Conservation (phyloP, 2,329 filamentous ascomycete genomes). For the Pyrenophora teres region DNA sequence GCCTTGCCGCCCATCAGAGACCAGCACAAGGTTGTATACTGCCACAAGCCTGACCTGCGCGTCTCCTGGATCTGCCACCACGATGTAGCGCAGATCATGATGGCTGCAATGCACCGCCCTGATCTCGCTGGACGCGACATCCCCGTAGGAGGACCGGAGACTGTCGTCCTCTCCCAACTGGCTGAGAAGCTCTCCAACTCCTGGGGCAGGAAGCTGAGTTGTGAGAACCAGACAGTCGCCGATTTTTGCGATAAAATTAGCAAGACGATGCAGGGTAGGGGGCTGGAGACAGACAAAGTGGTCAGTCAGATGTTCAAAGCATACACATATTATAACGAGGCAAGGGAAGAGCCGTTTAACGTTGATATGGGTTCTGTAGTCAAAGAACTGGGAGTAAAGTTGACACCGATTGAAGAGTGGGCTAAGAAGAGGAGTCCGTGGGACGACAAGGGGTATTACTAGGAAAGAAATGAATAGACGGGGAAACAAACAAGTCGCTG, state of each 20-base stretch:
- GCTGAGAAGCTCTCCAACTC: conserved; percentile 40
- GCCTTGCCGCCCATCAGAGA: conserved; percentile 45
- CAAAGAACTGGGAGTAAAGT: conserved; percentile 36
- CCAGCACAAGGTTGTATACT: conserved; percentile 46
- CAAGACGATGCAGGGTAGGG: conserved; percentile 42
- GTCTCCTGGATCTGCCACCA: conserved; percentile 51
- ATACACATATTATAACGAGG: conserved; percentile 50
- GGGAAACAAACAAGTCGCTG: no score
- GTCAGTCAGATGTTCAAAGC: conserved; percentile 50
- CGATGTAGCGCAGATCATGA: conserved; percentile 49
- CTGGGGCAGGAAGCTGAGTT: conserved; percentile 40
- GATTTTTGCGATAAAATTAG: conserved; percentile 37
- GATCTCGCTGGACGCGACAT: conserved; percentile 46
- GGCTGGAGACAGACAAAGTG: conserved; percentile 44
- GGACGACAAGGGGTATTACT: conserved; percentile 24
- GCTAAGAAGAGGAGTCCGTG: conserved; percentile 32
- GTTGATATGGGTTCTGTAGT: conserved; percentile 46
- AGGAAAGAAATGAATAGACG: neutral
- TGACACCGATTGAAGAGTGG: conserved; percentile 48
- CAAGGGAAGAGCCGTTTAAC: conserved; percentile 46
- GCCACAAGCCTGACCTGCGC: conserved; percentile 46
- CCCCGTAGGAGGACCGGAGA: conserved; percentile 45
- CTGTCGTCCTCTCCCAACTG: conserved; percentile 40
- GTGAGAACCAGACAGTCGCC: conserved; percentile 40
- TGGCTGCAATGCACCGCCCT: conserved; percentile 40